A percentile compares a stretch with the other conserved stretches of the same genome.
Evolutionary conservation across 441 rosid species (phyloP).

Genomic region (Populus hybrid): DNA sequence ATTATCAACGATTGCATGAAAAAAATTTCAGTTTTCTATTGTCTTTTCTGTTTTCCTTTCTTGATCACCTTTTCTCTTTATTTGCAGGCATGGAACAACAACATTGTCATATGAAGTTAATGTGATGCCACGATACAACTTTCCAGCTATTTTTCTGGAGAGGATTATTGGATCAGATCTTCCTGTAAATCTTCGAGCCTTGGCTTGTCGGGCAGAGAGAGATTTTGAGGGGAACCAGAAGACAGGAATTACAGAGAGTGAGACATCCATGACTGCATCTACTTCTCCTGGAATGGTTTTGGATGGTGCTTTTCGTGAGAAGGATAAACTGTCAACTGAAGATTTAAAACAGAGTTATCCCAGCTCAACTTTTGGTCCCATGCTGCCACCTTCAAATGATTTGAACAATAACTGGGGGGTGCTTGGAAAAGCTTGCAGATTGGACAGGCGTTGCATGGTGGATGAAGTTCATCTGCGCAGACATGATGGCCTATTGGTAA

Average conservation of each 20-base stretch:
- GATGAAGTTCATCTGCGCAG: slow-evolving; percentile 98
- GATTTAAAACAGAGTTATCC: slow-evolving; percentile 31
- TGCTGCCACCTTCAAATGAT: slow-evolving; percentile 46
- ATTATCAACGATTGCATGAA: neutral
- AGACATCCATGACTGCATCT: slow-evolving; percentile 24
- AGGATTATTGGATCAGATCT: slow-evolving; percentile 93
- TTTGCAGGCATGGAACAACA: slow-evolving; percentile 55
- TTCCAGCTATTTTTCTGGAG: slow-evolving; percentile 93
- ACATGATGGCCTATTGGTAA: slow-evolving; percentile 93
- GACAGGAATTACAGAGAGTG: slow-evolving; percentile 31
- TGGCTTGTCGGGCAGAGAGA: slow-evolving; percentile 81
- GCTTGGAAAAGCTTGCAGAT: slow-evolving; percentile 76
- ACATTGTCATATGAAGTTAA: slow-evolving; percentile 79
- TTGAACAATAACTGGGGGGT: slow-evolving; percentile 69
- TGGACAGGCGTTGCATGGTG: slow-evolving; percentile 72
- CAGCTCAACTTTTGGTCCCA: slow-evolving; percentile 39
- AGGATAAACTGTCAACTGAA: slow-evolving; percentile 25
- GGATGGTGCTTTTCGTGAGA: neutral
- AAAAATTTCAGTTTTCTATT: neutral
- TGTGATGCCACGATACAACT: slow-evolving; percentile 87
- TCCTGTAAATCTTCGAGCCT: slow-evolving; percentile 90
- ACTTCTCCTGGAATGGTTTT: slow-evolving; percentile 34
- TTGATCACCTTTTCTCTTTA: neutral
- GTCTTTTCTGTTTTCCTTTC: neutral
- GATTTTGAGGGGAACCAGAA: slow-evolving; percentile 40